Base-by-base conservation (phyloP, 441 rosid species). In the Mallotus repandus region DNA sequence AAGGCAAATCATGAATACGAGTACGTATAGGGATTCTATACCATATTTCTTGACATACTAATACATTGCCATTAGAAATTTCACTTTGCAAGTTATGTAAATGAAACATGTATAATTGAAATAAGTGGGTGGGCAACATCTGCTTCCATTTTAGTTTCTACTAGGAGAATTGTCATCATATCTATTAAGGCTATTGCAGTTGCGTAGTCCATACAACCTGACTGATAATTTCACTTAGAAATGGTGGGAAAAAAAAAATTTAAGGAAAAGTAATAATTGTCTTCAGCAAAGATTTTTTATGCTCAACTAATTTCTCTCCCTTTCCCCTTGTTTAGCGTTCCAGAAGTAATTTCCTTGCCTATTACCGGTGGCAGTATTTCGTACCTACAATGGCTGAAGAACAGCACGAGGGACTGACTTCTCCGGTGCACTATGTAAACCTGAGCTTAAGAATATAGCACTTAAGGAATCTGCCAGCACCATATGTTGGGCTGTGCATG, bases 1-100 rank as follows among this genome's bases (percentile, higher is more conserved):
- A 89, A 93, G 74, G 96, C 89, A 59, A 95, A 92, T 79, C 99
- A 95, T 67, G 93, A 89, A 84, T 95, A 95, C 18, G 99, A 93
- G 98, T 93, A 89, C 82, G 89, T 74, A 32, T 66, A 57, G 54
- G 73, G 46, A 63, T 68, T 50, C 60, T 25, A 22, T 25, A 13
- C 9, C 55, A 14, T 62, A 48, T 4, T 61, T 65, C 22, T 57
- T 38, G 15, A 49, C 8, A 4, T 16, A 58, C 52, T 22, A 12
- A 69, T 32, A 32, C 54, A 11, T 15, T 48, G 19, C 14, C 18
- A 15, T 13, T 72, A 38, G 46, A 73, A 38, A 25, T 38, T 11
- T n/a, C 54, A 21, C 13, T 57, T 52, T n/a, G 32, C 35, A 55
- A 54, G 35, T 55, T 56, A n/a, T 15, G 56, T 48, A 48, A 66